Percentiles rank a stretch among this genome's conserved stretches.
Conservation (phyloP, 495 filamentous ascomycete species). For the Apodospora peruviana region DNA sequence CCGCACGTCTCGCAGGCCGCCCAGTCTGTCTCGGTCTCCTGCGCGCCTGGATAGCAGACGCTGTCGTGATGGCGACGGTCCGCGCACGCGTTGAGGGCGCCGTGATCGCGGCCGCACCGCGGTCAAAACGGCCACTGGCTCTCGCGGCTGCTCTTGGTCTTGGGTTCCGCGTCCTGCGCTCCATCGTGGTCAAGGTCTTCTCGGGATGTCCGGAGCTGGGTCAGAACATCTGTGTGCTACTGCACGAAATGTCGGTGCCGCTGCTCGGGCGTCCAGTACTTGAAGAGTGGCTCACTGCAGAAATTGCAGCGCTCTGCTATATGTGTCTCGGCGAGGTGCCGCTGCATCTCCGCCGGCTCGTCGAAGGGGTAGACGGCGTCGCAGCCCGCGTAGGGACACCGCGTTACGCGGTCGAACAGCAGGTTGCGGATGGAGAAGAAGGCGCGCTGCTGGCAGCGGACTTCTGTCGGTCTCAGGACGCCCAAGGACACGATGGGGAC, state of each 20-base stretch:
- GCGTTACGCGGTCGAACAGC: constrained; percentile 22
- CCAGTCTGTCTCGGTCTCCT: neutral
- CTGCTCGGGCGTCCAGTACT: constrained; percentile 17
- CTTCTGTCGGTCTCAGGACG: constrained; percentile 36
- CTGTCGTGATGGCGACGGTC: constrained; percentile 21
- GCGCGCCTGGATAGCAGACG: constrained; percentile 14
- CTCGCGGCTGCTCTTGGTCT: neutral
- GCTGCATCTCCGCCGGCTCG: constrained; percentile 15
- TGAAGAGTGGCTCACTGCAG: constrained; percentile 19
- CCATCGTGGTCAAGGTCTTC: neutral
- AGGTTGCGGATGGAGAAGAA: constrained; percentile 27
- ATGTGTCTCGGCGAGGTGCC: constrained; percentile 29
- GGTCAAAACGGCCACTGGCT: constrained; percentile 14
- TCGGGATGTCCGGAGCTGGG: neutral
- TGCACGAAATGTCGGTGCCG: constrained; percentile 11
- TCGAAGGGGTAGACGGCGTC: constrained; percentile 18
- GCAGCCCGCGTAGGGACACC: constrained; percentile 32
- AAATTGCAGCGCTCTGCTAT: constrained; percentile 19
- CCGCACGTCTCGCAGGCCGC: constrained; percentile 1
- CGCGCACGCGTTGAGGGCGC: neutral
- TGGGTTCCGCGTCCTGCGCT: neutral
- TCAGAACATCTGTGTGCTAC: constrained; percentile 8
- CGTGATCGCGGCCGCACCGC: constrained; percentile 22
- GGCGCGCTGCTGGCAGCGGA: constrained; percentile 26
- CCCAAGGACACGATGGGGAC: constrained; percentile 29